phyloP scores from a whole-genome alignment of 352 stramenopile genomes.

The Peronosclerospora sorghi region DNA sequence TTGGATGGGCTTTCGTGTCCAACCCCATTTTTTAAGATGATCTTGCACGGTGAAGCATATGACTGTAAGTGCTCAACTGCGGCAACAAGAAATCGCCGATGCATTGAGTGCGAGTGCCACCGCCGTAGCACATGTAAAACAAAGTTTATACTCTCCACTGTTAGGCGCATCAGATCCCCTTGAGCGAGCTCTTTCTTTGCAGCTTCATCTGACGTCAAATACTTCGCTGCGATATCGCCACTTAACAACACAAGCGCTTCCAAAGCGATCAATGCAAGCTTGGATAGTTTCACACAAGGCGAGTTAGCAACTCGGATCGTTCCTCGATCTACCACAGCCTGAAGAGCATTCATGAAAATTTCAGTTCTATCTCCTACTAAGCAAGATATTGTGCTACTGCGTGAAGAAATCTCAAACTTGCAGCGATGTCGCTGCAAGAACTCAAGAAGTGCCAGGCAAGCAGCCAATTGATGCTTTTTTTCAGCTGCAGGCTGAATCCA shows the following conservation, averaged over 20 bases:
- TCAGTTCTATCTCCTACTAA: slow-evolving; percentile 8
- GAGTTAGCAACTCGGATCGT: slow-evolving; percentile 7
- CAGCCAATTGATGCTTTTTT: slow-evolving; percentile 45
- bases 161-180: slow-evolving; percentile 1
- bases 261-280: slow-evolving; percentile 36
- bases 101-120: slow-evolving; percentile 19
- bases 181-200: not conserved
- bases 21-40: slow-evolving; percentile 1
- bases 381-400: not conserved
- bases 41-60: slow-evolving; percentile 12
- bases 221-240: slow-evolving; percentile 18
- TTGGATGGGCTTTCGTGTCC: not conserved
- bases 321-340: slow-evolving; percentile 10
- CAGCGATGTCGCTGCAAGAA: slow-evolving; percentile 29
- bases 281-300: slow-evolving; percentile 33
- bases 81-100: slow-evolving; percentile 17
- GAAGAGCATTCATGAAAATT: slow-evolving; percentile 12
- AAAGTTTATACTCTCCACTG: slow-evolving; percentile 12
- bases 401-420: not conserved
- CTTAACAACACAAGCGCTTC: slow-evolving; percentile 38
- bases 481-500: slow-evolving; percentile 16
- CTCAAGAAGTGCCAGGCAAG: slow-evolving; percentile 50
- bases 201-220: slow-evolving; percentile 7
- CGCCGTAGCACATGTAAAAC: slow-evolving; percentile 6
- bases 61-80: slow-evolving; percentile 18